phyloP scores from a whole-genome alignment of 768 basidiomycete species.

The Boletus pseudo-olivaceus region DNA sequence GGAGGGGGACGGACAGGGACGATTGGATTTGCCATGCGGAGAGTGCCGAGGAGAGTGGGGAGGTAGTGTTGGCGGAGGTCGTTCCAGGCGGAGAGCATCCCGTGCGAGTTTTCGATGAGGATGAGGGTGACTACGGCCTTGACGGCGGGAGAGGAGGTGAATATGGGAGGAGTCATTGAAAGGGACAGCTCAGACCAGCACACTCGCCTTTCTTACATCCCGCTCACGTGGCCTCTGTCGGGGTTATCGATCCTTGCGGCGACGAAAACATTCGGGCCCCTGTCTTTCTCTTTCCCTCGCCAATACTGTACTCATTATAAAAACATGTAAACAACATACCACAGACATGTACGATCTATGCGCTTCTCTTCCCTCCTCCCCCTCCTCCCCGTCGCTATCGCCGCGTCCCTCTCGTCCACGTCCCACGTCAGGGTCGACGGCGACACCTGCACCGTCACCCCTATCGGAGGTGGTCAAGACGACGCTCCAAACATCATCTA shows the following conservation, averaged over 20 bases:
- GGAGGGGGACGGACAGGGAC: conserved; percentile 36
- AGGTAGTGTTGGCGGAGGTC: conserved; percentile 49
- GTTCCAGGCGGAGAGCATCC: conserved; percentile 44
- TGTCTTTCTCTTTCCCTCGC: background rate
- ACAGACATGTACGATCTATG: too few species aligned
- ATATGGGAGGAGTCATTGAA: conserved; percentile 16
- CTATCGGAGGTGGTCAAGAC: conserved; percentile 33
- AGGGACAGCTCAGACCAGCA: background rate
- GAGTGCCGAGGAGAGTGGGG: conserved; percentile 38
- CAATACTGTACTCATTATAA: too few species aligned
- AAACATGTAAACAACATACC: too few species aligned
- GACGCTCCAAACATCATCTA: conserved; percentile 35
- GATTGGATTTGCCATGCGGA: conserved; percentile 38
- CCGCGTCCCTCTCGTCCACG: too few species aligned
- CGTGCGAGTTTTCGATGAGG: conserved; percentile 54
- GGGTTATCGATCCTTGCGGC: conserved; percentile 19
- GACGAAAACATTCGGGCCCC: background rate
- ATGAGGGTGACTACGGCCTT: conserved; percentile 38
- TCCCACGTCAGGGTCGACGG: conserved; percentile 2
- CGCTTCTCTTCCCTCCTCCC: too few species aligned
- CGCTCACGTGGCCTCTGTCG: conserved; percentile 18
- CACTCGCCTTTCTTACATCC: too few species aligned
- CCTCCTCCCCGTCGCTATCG: too few species aligned
- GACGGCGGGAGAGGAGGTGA: conserved; percentile 14
- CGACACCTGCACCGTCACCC: conserved; percentile 26